A percentile compares a stretch with the other conserved stretches of the same genome.
These are phyloP conservation scores for Amaranthus tricolor DNA, from an alignment of 179 eudicot genomes.

Conservation along the genomic window DNA sequence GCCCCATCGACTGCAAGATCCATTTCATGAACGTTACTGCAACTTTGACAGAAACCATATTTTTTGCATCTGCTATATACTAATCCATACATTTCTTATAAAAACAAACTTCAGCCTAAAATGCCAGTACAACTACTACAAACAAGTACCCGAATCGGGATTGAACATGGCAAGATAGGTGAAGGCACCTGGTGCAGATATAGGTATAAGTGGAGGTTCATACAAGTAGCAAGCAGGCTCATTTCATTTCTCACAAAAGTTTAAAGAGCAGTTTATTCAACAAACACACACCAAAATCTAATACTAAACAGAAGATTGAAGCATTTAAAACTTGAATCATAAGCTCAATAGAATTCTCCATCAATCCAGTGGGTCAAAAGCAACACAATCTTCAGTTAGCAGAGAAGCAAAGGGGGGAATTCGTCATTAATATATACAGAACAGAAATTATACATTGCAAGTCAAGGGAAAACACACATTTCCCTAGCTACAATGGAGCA, in stretches of 20 bases:
- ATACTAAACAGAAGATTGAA: neutral
- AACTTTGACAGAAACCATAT: too few relatives aligned
- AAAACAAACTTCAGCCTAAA: too few relatives aligned
- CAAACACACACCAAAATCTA: neutral
- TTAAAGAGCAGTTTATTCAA: neutral
- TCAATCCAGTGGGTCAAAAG: constrained; percentile 20
- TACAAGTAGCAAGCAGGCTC: neutral
- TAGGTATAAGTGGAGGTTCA: too few relatives aligned
- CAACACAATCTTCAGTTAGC: constrained; percentile 14
- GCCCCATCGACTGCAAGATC: too few relatives aligned
- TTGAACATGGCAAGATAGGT: too few relatives aligned
- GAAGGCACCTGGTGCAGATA: too few relatives aligned
- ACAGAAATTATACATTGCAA: constrained; percentile 24
- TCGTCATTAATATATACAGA: constrained; percentile 34
- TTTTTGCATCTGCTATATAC: too few relatives aligned
- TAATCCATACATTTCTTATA: too few relatives aligned
- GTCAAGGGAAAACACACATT: constrained; percentile 22
- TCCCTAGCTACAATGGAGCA: constrained; percentile 30
- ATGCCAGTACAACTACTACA: too few relatives aligned
- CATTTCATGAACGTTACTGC: too few relatives aligned
- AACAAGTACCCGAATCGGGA: too few relatives aligned
- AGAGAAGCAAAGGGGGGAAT: neutral
- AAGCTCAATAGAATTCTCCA: constrained; percentile 4
- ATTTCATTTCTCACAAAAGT: neutral
- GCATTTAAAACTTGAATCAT: neutral